Evolutionary conservation across 129 eudicot species (phyloP), one percentile per base, ranked within the genome.

Genomic region (Tagetes erecta): DNA sequence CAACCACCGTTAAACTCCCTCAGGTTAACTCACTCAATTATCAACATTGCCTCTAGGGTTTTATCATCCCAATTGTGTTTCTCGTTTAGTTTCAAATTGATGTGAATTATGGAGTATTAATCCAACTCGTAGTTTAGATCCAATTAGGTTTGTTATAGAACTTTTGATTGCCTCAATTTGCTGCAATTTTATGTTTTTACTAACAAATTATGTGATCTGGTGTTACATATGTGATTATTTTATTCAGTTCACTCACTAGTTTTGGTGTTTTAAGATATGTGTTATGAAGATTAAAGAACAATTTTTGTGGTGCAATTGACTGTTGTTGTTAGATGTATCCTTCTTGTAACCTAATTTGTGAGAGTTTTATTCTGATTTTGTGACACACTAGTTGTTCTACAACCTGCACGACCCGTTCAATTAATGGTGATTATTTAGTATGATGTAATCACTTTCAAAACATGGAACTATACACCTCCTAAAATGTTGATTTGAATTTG

Each of bases 1-100:
- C 98, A 57, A 94, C 98, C 83, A 90, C 91, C 69, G 98, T 94
- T 57, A 94, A 94, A 78, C 53, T 94, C 60, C 98, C 98, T 52
- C 98, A 94, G 96, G 97, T 87, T 35, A 58, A 1, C 4, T 39
- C 36, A 37, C 46, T 44, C 67, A 6, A 20, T 64, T 68, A 0
- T 13, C 52, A 42, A 12, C 42, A 71, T 78, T 9, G 4, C 8
- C 13, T 39, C 50, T 49, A 62, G 59, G 62, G 76, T 70, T 78
- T 59, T 78, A 50, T 42, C 37, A 47, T 80, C 39, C 41, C 60
- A 56, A 2, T 80, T 67, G 0, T 66, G 0, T 51, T 31, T 44
- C 7, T 27, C 63, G 64, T 50, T 64, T 64, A 39, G 52, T 4
- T 75, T 38, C 51, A 50, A 64, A 50, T 39, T 51, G 45, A 75